A percentile compares a stretch with the other conserved stretches of the same genome.
These are phyloP conservation scores for Trichophyton mentagrophytes DNA, from an alignment of 2,329 filamentous ascomycete genomes.

Conservation along the genomic window DNA sequence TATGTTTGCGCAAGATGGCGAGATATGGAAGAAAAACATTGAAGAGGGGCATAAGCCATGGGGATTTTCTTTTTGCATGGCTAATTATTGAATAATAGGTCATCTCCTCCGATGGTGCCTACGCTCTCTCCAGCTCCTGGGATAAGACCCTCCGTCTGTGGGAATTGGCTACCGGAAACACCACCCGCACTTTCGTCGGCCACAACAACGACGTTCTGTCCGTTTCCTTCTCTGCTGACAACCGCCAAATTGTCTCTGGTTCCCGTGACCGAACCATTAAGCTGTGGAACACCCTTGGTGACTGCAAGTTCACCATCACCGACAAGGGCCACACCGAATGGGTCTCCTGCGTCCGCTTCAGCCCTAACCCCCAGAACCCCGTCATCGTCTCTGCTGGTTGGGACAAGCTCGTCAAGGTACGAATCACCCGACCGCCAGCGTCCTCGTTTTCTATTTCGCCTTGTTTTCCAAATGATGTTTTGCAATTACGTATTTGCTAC, in stretches of 20 bases:
- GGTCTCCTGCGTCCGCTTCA: conserved; percentile 99
- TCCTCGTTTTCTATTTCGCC: background rate
- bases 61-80: conserved; percentile 7
- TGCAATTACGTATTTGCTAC: conserved; percentile 99
- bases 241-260: conserved; percentile 98
- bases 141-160: conserved; percentile 99
- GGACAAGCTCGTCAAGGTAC: conserved; percentile 99
- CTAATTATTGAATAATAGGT: conserved; percentile 45
- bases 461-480: conserved; percentile 66
- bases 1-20: conserved; percentile 7
- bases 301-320: conserved; percentile 99
- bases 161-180: conserved; percentile 95
- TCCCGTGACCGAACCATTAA: conserved; percentile 98
- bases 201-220: conserved; percentile 99
- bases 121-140: conserved; percentile 97
- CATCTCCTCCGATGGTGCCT: conserved; percentile 98
- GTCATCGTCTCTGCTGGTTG: conserved; percentile 97
- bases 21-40: background rate
- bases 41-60: background rate
- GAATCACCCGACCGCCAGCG: conserved; percentile 22
- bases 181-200: conserved; percentile 95
- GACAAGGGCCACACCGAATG: conserved; percentile 99
- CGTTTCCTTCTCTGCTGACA: conserved; percentile 99
- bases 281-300: conserved; percentile 99
- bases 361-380: conserved; percentile 99